These are phyloP conservation scores for Bonia amplexicaulis DNA, from an alignment of 176 grass and related monocot species.

Conservation along the genomic window DNA sequence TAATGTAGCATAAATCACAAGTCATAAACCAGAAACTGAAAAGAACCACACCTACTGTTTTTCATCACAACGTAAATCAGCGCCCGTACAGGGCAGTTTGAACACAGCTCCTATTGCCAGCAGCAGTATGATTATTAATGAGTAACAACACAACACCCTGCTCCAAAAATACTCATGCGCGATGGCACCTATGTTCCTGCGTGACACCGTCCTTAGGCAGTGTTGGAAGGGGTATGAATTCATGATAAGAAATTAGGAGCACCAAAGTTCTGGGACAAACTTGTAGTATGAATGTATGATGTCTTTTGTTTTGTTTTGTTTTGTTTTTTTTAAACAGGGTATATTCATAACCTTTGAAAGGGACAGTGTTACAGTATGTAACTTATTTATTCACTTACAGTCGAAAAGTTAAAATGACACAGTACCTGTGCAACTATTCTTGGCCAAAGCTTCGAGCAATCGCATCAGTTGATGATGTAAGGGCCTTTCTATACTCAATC, in stretches of 20 bases:
- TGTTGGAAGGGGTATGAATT: not conserved
- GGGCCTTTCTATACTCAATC: not conserved
- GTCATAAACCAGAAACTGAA: too few species aligned
- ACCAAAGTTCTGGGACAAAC: not conserved
- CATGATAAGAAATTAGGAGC: too few species aligned
- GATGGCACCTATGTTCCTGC: not conserved
- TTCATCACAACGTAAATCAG: not conserved
- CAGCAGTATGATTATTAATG: not conserved
- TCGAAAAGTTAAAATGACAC: not conserved
- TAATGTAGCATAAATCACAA: too few species aligned
- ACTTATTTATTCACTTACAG: not conserved
- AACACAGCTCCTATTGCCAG: not conserved
- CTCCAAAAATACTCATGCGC: not conserved
- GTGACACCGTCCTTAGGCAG: not conserved
- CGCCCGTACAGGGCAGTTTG: not conserved
- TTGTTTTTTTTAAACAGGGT: too few species aligned
- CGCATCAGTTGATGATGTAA: not conserved
- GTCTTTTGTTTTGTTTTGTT: too few species aligned
- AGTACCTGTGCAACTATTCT: not conserved
- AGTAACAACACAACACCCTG: not conserved
- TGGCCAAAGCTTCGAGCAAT: slow-evolving; percentile 45
- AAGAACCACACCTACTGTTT: not conserved
- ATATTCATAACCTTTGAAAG: not conserved
- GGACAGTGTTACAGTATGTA: not conserved
- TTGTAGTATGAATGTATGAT: too few species aligned